Conservation (phyloP, 805 yeast genomes). For the Yarrowia deformans region DNA sequence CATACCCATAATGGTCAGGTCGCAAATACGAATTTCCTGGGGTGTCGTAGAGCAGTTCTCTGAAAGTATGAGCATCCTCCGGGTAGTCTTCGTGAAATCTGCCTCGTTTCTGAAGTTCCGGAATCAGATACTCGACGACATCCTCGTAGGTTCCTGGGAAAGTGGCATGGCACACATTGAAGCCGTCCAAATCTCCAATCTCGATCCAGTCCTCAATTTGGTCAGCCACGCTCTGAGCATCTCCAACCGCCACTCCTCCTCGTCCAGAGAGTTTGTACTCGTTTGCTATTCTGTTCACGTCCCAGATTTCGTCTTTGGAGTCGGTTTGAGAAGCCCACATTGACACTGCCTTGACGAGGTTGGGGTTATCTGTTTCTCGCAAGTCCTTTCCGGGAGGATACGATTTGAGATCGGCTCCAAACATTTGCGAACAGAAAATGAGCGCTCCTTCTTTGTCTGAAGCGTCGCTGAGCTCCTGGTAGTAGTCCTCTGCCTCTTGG, state of each 20-base stretch:
- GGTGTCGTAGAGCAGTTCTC: conserved; percentile 5
- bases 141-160: conserved; percentile 53
- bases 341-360: neutral
- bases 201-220: conserved; percentile 53
- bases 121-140: conserved; percentile 52
- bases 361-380: neutral
- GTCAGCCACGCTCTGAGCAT: conserved; percentile 52
- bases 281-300: neutral
- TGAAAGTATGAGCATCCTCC: neutral
- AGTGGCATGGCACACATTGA: conserved; percentile 53
- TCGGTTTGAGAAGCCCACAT: conserved; percentile 40
- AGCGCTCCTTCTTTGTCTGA: conserved; percentile 25
- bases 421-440: conserved; percentile 21
- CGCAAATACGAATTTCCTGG: conserved; percentile 9
- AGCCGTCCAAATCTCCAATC: conserved; percentile 54
- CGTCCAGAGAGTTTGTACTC: conserved; percentile 15
- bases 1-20: conserved; percentile 5
- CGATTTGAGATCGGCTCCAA: conserved; percentile 5
- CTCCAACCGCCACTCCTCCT: conserved; percentile 22
- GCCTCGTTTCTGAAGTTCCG: conserved; percentile 52
- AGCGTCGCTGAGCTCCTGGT: conserved; percentile 9
- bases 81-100: conserved; percentile 45
- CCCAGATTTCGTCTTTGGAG: conserved; percentile 43
- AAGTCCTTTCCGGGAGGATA: conserved; percentile 1
- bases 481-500: conserved; percentile 4